Evolutionary conservation across 768 basidiomycete genomes (phyloP), one percentile per base, ranked within the genome.

Genomic region (Chalciporus chontae): DNA sequence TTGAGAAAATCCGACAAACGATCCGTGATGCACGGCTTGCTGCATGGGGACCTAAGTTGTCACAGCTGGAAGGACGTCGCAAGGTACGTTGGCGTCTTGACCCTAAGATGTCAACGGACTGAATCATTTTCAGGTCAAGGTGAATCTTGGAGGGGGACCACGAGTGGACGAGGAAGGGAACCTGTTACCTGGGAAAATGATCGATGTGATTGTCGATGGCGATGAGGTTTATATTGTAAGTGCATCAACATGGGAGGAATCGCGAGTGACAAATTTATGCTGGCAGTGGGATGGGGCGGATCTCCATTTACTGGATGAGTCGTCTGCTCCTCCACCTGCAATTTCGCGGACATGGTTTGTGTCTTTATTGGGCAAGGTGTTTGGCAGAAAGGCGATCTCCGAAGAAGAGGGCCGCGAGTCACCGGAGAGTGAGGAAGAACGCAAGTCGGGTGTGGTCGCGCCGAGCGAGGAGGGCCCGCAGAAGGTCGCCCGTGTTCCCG

Each of bases 151-250:
- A 11, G 81, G 78, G 26, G 65, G 69, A 13, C 70, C 71, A 42
- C 73, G 72, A 19, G 50, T 68, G 7, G 80, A 84, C 55, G 83
- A 80, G 50, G 81, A 80, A 46, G 85, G 84, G 4, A 76, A 78
- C 50, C 54, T 67, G 15, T 61, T 71, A 19, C 64, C 67, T 26
- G 78, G 75, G 8, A 79, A 76, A 64, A 77, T 71, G 69, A 71
- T 92, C 51, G 90, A 93, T 52, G 83, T 92, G 83, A 75, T 91
- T 17, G 91, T 94, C 10, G 87, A 91, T 51, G 83, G 83, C 39
- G 71, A 78, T 38, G 63, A 83, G 32, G 89, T 93, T 36, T 93
- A 79, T 69, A 75, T 92, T 49, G 88, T 90, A 63, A 66, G 87
- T 77, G 41, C 32, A 49, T 45, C 48, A 58, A 54, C 47, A 52